These are phyloP conservation scores for Lipomyces oligophaga DNA, from an alignment of 805 yeast species.

Conservation along the genomic window DNA sequence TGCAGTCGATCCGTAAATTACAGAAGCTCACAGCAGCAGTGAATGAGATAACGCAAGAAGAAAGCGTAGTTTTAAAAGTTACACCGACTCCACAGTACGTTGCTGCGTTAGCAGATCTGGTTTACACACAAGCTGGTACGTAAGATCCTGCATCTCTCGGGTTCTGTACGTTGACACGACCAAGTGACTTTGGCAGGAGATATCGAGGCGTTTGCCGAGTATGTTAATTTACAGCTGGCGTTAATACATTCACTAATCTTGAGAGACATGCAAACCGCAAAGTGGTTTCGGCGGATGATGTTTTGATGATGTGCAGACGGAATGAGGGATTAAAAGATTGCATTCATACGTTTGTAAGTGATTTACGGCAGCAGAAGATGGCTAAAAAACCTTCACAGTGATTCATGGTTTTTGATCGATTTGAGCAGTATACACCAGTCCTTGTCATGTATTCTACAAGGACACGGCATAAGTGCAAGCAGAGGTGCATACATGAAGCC, in stretches of 20 bases:
- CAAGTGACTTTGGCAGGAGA: conserved; percentile 33
- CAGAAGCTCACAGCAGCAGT: conserved; percentile 28
- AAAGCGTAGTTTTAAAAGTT: conserved; percentile 28
- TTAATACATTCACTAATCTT: neutral
- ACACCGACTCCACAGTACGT: conserved; percentile 36
- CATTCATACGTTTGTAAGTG: conserved; percentile 27
- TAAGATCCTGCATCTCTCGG: neutral
- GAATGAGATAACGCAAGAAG: conserved; percentile 34
- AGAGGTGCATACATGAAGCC: too few relatives aligned
- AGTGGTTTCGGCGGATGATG: conserved; percentile 32
- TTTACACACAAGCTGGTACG: conserved; percentile 34
- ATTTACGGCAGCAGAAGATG: conserved; percentile 8
- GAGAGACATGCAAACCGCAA: conserved; percentile 36
- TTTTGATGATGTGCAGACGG: conserved; percentile 35
- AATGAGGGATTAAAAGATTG: conserved; percentile 33
- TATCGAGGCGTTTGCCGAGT: conserved; percentile 35
- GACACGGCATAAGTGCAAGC: too few relatives aligned
- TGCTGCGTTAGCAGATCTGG: conserved; percentile 36
- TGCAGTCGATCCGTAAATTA: neutral
- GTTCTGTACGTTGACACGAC: neutral
- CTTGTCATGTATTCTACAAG: too few relatives aligned
- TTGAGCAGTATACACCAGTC: neutral
- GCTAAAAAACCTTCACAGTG: too few relatives aligned
- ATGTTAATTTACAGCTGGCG: conserved; percentile 8
- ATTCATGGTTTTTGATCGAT: neutral